Evolutionary conservation across 106 monocot genomes (phyloP).

Genomic region (Dendrobium catenatum): DNA sequence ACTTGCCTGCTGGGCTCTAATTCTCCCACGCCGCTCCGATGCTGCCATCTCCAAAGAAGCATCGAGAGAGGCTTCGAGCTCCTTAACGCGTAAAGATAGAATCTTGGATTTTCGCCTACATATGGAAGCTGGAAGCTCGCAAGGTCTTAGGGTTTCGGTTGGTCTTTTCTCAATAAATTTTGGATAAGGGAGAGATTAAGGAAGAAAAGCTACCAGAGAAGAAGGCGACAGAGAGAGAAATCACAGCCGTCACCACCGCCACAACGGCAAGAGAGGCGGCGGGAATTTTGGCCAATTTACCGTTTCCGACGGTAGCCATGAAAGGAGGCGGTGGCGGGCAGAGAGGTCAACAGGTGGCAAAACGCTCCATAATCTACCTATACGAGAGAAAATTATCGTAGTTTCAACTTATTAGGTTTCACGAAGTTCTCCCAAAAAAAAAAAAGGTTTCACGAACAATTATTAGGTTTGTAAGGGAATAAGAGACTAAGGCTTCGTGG

Average conservation of each 20-base stretch:
- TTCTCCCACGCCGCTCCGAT: slow-evolving; percentile 74
- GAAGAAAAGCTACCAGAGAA: slow-evolving; percentile 25
- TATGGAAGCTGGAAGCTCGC: slow-evolving; percentile 24
- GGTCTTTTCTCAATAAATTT: slow-evolving; percentile 1
- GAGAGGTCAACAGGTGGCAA: no score
- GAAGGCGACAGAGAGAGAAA: slow-evolving; percentile 18
- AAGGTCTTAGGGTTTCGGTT: slow-evolving; percentile 4
- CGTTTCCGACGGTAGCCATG: neutral
- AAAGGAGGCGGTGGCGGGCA: neutral
- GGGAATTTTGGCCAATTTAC: neutral
- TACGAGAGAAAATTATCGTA: no score
- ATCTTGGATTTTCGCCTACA: slow-evolving; percentile 22
- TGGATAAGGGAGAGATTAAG: neutral
- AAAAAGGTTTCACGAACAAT: no score
- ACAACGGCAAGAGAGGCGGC: slow-evolving; percentile 5
- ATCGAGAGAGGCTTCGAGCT: slow-evolving; percentile 64
- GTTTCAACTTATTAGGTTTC: no score
- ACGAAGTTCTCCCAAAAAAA: no score
- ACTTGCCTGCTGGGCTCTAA: slow-evolving; percentile 68
- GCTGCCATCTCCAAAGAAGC: slow-evolving; percentile 41
- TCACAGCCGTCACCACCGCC: slow-evolving; percentile 9
- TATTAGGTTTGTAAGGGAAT: no score
- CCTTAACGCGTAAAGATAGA: slow-evolving; percentile 31
- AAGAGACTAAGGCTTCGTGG: no score
- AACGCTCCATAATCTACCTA: no score